phyloP scores from a whole-genome alignment of 129 eudicot species.

The Logfia minima region DNA sequence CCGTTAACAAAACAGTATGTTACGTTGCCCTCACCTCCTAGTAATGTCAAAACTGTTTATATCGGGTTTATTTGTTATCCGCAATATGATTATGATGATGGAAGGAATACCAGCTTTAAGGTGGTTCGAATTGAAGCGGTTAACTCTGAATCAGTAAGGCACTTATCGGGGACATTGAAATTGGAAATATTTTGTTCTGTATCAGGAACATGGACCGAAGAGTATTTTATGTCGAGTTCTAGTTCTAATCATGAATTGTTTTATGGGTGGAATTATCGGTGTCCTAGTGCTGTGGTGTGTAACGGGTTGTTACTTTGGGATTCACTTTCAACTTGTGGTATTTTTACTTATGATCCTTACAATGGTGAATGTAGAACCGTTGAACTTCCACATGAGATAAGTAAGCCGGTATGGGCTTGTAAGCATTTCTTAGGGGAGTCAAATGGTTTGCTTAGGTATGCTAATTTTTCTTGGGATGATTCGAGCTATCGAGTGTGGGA shows the following conservation, averaged over 20 bases:
- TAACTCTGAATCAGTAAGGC: slow-evolving; percentile 17
- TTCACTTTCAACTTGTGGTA: slow-evolving; percentile 28
- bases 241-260: slow-evolving; percentile 18
- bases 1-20: slow-evolving; percentile 29
- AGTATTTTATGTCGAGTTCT: slow-evolving; percentile 28
- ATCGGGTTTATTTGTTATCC: slow-evolving; percentile 27
- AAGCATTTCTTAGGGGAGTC: slow-evolving; percentile 33
- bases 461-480: slow-evolving; percentile 34
- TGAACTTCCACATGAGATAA: slow-evolving; percentile 30
- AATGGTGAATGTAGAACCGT: slow-evolving; percentile 29
- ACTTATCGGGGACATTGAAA: slow-evolving; percentile 22
- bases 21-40: slow-evolving; percentile 21
- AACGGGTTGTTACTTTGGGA: slow-evolving; percentile 29
- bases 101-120: slow-evolving; percentile 11
- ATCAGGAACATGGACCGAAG: slow-evolving; percentile 23
- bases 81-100: slow-evolving; percentile 1
- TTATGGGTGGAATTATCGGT: slow-evolving; percentile 25
- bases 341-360: slow-evolving; percentile 29
- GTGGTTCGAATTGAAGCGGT: slow-evolving; percentile 34
- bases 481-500: slow-evolving; percentile 30
- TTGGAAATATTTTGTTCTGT: slow-evolving; percentile 24
- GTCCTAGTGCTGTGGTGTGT: slow-evolving; percentile 31
- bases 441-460: slow-evolving; percentile 22
- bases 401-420: slow-evolving; percentile 31
- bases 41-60: slow-evolving; percentile 21